Percentiles rank a stretch among this genome's conserved stretches.
Conservation (phyloP, 169 alveolate genomes). For the Plasmodium gallinaceum region DNA sequence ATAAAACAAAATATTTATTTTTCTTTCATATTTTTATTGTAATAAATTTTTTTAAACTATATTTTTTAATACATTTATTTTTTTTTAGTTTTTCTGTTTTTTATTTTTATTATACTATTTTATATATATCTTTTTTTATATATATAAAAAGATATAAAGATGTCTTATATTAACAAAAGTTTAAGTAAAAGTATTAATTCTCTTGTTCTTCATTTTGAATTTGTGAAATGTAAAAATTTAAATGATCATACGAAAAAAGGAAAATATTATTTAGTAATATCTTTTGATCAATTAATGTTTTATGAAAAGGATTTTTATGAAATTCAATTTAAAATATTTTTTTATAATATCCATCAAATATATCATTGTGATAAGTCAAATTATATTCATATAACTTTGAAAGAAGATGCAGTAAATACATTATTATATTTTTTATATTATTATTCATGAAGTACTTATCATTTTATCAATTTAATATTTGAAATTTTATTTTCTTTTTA, state of each 20-base stretch:
- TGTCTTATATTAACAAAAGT: constrained; percentile 38
- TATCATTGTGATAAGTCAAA: constrained; percentile 39
- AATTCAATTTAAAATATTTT: constrained; percentile 37
- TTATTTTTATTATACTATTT: too few relatives aligned
- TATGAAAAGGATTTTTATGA: constrained; percentile 56
- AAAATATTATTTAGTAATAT: constrained; percentile 32
- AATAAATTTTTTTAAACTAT: too few relatives aligned
- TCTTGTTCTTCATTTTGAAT: constrained; percentile 54
- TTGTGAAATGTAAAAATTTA: constrained; percentile 65
- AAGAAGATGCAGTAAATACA: constrained; percentile 30
- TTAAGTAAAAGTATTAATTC: constrained; percentile 34
- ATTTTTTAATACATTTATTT: too few relatives aligned
- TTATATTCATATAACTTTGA: constrained; percentile 40
- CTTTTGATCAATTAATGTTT: constrained; percentile 53
- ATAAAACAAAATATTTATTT: too few relatives aligned
- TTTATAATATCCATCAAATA: constrained; percentile 30
- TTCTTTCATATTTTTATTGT: too few relatives aligned
- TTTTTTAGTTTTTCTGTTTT: too few relatives aligned
- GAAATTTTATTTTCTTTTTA: not conserved
- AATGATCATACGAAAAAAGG: constrained; percentile 32
- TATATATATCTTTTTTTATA: too few relatives aligned
- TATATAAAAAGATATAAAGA: constrained; percentile 7
- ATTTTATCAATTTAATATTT: not conserved
- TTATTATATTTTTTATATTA: not conserved
- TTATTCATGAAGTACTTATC: not conserved